Conservation (phyloP, 768 basidiomycete species). For the Pholiota microspora region DNA sequence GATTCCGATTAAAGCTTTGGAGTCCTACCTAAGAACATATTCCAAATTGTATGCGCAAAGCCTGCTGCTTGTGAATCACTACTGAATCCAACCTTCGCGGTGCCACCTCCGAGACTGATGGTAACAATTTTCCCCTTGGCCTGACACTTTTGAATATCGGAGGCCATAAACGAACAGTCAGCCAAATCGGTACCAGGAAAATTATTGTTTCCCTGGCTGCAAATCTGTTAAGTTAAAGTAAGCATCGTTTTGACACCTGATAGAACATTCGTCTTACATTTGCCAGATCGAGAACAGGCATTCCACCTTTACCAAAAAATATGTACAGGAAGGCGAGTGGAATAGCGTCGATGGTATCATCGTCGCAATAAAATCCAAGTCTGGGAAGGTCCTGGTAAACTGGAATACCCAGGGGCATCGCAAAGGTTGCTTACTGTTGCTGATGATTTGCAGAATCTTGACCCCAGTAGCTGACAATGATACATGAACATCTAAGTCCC, state of each 20-base stretch:
- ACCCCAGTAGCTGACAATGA: conserved; percentile 39
- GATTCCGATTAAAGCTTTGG: not conserved
- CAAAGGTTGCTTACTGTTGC: conserved; percentile 27
- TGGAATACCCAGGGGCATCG: not conserved
- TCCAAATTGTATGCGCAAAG: conserved; percentile 67
- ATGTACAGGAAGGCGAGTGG: conserved; percentile 59
- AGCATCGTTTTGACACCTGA: not conserved
- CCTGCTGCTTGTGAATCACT: conserved; percentile 48
- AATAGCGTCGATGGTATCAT: conserved; percentile 59
- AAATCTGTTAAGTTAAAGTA: conserved; percentile 38
- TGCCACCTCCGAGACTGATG: conserved; percentile 56
- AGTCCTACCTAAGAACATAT: conserved; percentile 58
- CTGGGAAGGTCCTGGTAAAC: conserved; percentile 15
- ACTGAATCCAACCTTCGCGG: conserved; percentile 53
- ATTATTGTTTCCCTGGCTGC: conserved; percentile 44
- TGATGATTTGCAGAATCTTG: conserved; percentile 38
- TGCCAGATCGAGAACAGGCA: conserved; percentile 60
- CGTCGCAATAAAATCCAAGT: conserved; percentile 61
- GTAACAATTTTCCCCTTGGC: conserved; percentile 54
- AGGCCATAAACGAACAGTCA: conserved; percentile 59
- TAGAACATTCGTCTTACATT: conserved; percentile 39
- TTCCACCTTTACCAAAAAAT: conserved; percentile 59
- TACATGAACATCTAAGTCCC: no score
- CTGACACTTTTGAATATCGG: conserved; percentile 66
- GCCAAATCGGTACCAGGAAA: conserved; percentile 63